Conservation (phyloP, 2,329 filamentous ascomycete species). For the Albophoma yamanashiensis region DNA sequence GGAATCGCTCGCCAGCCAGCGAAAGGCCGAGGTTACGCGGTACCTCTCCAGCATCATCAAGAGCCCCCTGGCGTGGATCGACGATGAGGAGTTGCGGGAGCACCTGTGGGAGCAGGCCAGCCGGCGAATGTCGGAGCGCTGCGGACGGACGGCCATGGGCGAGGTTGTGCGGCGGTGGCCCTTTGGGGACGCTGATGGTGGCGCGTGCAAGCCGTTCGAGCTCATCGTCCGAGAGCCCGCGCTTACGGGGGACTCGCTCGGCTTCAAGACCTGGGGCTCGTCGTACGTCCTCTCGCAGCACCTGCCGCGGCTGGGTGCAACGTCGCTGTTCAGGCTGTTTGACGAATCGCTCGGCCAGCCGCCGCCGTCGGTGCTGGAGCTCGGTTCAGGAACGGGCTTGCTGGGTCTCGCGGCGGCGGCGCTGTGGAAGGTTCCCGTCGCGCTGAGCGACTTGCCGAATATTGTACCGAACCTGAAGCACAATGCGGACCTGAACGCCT, state of each 20-base stretch:
- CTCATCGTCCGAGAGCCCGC: conserved; percentile 77
- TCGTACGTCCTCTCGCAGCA: conserved; percentile 75
- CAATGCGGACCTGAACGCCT: conserved; percentile 58
- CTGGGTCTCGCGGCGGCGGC: conserved; percentile 76
- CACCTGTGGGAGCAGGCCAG: conserved; percentile 70
- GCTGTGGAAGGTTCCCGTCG: conserved; percentile 53
- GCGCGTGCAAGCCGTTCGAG: conserved; percentile 35
- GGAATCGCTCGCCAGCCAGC: conserved; percentile 27
- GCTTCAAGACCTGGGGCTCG: conserved; percentile 92
- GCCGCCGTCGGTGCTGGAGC: conserved; percentile 49
- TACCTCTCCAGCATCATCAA: conserved; percentile 63
- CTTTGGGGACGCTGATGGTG: conserved; percentile 21
- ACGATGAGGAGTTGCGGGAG: conserved; percentile 55
- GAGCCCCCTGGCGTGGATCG: conserved; percentile 58
- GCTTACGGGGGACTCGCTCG: conserved; percentile 77
- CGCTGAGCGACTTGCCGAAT: conserved; percentile 73
- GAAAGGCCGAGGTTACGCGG: conserved; percentile 42
- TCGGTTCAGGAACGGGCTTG: conserved; percentile 87
- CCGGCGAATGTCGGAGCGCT: conserved; percentile 70
- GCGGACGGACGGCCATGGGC: conserved; percentile 57
- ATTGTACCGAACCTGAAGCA: conserved; percentile 72
- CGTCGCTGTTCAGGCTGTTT: conserved; percentile 34
- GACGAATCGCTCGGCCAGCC: conserved; percentile 19
- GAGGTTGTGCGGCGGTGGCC: conserved; percentile 46
- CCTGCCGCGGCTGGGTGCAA: conserved; percentile 39